Evolutionary conservation across 352 stramenopile genomes (phyloP).

Genomic region (Globisporangium okanoganense): DNA sequence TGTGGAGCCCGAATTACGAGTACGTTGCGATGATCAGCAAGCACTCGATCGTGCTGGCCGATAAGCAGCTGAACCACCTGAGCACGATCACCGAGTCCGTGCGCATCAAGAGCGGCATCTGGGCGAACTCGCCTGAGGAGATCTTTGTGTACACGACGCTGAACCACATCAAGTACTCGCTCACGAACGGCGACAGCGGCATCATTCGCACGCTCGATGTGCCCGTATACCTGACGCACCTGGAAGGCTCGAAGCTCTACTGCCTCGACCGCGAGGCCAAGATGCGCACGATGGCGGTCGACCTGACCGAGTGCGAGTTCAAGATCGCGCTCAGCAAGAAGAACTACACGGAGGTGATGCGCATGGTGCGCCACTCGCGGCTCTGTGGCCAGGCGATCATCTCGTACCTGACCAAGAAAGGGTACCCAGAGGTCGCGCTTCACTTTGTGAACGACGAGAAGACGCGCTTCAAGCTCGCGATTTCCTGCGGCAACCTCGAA

Average conservation of each 20-base stretch:
- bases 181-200: conserved; percentile 93
- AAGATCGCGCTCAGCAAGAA: conserved; percentile 95
- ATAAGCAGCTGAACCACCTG: conserved; percentile 97
- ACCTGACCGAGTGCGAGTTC: conserved; percentile 99
- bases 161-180: conserved; percentile 93
- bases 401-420: conserved; percentile 98
- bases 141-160: conserved; percentile 99
- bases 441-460: conserved; percentile 99
- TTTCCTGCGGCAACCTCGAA: conserved; percentile 99
- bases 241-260: conserved; percentile 94
- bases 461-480: conserved; percentile 97
- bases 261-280: conserved; percentile 97
- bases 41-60: conserved; percentile 96
- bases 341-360: conserved; percentile 98
- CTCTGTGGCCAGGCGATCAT: conserved; percentile 98
- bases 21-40: conserved; percentile 98
- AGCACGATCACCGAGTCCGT: conserved; percentile 97
- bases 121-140: conserved; percentile 87
- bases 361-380: conserved; percentile 96
- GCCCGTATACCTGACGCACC: conserved; percentile 96
- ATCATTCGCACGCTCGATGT: conserved; percentile 98
- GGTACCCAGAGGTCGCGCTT: conserved; percentile 99
- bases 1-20: conserved; percentile 96
- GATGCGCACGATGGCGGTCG: conserved; percentile 94
- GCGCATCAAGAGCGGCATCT: conserved; percentile 93